phyloP scores from a whole-genome alignment of 2,329 filamentous ascomycete genomes.

The Ophiostoma australiae region DNA sequence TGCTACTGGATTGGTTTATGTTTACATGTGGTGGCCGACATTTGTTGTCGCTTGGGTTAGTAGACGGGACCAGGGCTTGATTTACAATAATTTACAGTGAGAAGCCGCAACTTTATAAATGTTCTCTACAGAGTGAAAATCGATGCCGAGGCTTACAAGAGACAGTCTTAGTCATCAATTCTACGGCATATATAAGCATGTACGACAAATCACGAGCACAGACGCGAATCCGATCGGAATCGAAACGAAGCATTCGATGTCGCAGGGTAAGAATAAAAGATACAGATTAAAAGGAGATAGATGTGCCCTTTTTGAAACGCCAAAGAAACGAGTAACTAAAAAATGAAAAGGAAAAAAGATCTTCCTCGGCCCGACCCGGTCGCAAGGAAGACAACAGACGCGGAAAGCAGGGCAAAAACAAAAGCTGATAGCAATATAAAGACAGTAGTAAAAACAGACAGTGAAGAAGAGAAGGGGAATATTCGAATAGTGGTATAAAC shows the following conservation, averaged over 20 bases:
- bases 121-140: not conserved
- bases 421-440: slow-evolving; percentile 6
- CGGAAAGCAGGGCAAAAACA: not conserved
- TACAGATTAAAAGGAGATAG: slow-evolving; percentile 11
- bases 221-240: not conserved
- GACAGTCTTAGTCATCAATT: not conserved
- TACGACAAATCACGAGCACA: not conserved
- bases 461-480: not conserved
- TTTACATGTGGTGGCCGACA: not conserved
- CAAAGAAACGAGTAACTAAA: not conserved
- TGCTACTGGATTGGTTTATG: not conserved
- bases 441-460: not conserved
- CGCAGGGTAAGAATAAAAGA: not conserved
- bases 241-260: not conserved
- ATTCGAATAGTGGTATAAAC: not conserved
- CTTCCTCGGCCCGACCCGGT: not conserved
- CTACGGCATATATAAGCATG: not conserved
- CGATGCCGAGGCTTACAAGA: not conserved
- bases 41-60: not conserved
- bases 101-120: not conserved
- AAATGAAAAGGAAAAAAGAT: not conserved
- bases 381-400: too few species aligned
- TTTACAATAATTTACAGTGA: not conserved
- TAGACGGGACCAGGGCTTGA: not conserved
- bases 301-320: slow-evolving; percentile 7